Percentiles rank a stretch among this genome's conserved stretches.
Conservation (phyloP, 2,329 filamentous ascomycete species). For the Colletotrichum echinochloae region DNA sequence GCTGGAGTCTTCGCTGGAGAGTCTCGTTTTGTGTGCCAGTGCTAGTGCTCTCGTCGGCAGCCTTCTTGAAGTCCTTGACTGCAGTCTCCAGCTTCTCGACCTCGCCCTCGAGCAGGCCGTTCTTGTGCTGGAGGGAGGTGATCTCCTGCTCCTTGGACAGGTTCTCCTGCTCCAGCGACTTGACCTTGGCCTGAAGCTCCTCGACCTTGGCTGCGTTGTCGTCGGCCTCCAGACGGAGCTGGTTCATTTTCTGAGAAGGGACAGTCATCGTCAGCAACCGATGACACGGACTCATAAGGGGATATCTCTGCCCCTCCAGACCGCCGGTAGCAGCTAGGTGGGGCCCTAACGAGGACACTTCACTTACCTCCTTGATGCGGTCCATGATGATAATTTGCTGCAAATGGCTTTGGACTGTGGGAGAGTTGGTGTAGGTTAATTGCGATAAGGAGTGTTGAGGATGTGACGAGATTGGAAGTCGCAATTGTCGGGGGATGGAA, state of each 20-base stretch:
- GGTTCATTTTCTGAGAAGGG: conserved; percentile 85
- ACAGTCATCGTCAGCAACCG: conserved; percentile 38
- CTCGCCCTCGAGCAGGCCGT: conserved; percentile 87
- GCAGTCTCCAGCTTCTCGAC: conserved; percentile 90
- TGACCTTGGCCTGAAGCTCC: conserved; percentile 89
- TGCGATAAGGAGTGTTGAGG: conserved; percentile 45
- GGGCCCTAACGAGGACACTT: conserved; percentile 49
- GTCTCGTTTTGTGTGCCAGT: conserved; percentile 91
- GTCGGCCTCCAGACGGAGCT: conserved; percentile 94
- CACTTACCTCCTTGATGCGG: conserved; percentile 88
- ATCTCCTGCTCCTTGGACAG: conserved; percentile 98
- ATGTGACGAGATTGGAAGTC: conserved; percentile 46
- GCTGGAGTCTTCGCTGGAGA: conserved; percentile 90
- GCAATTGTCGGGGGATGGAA: conserved; percentile 48
- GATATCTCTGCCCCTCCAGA: conserved; percentile 43
- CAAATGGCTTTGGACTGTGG: conserved; percentile 45
- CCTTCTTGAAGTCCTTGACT: conserved; percentile 89
- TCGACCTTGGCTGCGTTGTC: conserved; percentile 84
- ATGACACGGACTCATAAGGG: conserved; percentile 28
- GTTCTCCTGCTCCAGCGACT: conserved; percentile 93
- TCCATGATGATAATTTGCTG: conserved; percentile 69
- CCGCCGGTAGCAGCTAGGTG: conserved; percentile 40
- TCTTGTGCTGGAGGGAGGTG: conserved; percentile 95
- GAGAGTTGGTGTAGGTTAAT: conserved; percentile 43
- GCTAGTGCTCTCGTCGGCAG: conserved; percentile 84